A percentile compares a stretch with the other conserved stretches of the same genome.
These are phyloP conservation scores for Chaetoceros tenuissimus DNA, from an alignment of 108 stramenopile genomes.

Conservation along the genomic window DNA sequence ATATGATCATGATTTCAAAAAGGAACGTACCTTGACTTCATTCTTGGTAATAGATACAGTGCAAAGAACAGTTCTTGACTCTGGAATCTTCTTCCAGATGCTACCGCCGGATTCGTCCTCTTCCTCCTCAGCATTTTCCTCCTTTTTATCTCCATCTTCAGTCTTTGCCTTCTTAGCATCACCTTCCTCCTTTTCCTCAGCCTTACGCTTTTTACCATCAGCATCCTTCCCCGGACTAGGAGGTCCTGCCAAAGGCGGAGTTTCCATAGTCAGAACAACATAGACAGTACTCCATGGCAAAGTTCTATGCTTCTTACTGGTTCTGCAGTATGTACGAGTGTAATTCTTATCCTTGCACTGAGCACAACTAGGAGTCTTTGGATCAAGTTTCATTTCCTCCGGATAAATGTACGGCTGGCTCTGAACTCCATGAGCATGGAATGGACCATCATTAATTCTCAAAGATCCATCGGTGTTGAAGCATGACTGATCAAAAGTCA, in stretches of 20 bases:
- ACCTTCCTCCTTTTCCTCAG: neutral
- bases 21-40: neutral
- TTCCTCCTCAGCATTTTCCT: neutral
- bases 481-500: constrained; percentile 65
- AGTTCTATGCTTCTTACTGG: constrained; percentile 25
- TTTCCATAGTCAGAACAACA: too few species aligned
- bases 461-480: constrained; percentile 32
- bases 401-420: constrained; percentile 48
- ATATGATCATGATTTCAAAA: too few species aligned
- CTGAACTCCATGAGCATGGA: constrained; percentile 48
- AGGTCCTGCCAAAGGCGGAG: neutral
- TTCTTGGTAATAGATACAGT: neutral
- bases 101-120: neutral
- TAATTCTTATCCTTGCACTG: constrained; percentile 34
- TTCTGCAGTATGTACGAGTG: constrained; percentile 28
- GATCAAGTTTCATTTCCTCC: constrained; percentile 23
- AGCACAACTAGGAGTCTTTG: constrained; percentile 3
- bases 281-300: constrained; percentile 35
- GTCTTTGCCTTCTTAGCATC: neutral
- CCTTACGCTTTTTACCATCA: neutral
- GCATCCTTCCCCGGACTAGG: too few species aligned
- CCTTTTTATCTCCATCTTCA: neutral
- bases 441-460: constrained; percentile 45
- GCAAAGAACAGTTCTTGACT: neutral
- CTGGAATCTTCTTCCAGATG: neutral